A percentile compares a stretch with the other conserved stretches of the same genome.
Conservation (phyloP, 805 yeast species). For the Komagataella pseudopastoris region DNA sequence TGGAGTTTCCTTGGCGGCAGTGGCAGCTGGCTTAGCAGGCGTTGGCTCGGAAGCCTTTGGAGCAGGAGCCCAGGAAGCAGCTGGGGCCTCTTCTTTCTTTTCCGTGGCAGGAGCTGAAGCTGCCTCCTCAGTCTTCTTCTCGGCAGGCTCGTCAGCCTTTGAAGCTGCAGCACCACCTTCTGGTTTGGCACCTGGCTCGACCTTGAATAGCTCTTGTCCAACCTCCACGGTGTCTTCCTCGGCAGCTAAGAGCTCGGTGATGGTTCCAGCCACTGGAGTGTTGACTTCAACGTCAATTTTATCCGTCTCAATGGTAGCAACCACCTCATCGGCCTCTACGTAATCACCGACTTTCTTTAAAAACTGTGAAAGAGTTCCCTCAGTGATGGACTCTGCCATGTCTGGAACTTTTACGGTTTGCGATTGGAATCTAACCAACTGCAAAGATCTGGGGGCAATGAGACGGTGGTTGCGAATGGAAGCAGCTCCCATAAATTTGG, state of each 20-base stretch:
- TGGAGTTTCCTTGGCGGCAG: conserved; percentile 18
- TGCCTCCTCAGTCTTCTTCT: conserved; percentile 11
- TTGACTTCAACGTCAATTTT: conserved; percentile 96
- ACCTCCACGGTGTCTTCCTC: conserved; percentile 92
- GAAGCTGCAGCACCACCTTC: conserved; percentile 36
- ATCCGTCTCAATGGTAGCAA: conserved; percentile 97
- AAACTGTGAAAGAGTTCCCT: conserved; percentile 73
- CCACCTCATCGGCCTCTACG: conserved; percentile 73
- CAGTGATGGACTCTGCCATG: conserved; percentile 97
- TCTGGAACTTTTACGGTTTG: conserved; percentile 80
- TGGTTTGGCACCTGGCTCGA: conserved; percentile 70
- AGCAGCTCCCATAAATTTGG: neutral
- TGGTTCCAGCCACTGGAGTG: conserved; percentile 84
- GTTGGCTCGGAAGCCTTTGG: conserved; percentile 18
- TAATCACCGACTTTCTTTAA: conserved; percentile 76
- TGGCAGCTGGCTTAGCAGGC: conserved; percentile 17
- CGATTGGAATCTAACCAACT: conserved; percentile 15
- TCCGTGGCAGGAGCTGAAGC: conserved; percentile 13
- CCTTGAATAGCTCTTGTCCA: conserved; percentile 82
- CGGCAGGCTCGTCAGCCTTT: conserved; percentile 12
- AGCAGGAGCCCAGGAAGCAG: conserved; percentile 8
- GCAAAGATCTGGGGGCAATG: neutral
- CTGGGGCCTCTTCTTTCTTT: conserved; percentile 8
- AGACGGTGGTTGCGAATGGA: neutral
- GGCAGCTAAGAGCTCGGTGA: conserved; percentile 67